phyloP scores from a whole-genome alignment of 2,329 filamentous ascomycete species.

The Colletotrichum tropicale region DNA sequence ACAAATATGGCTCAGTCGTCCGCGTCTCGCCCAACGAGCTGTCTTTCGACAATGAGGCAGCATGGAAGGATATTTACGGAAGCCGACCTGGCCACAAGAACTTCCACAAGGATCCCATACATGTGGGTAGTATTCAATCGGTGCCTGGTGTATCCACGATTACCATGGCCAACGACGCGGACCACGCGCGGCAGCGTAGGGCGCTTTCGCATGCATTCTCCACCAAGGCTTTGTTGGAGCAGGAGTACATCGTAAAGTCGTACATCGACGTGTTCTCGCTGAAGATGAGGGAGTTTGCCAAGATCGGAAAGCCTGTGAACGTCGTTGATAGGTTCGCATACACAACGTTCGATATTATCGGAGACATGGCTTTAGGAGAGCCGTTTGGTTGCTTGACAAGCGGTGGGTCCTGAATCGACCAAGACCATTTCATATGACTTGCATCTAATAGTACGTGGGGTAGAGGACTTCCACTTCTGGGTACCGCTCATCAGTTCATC shows the following conservation, averaged over 20 bases:
- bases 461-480: constrained; percentile 1
- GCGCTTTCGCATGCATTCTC: neutral
- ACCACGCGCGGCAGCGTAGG: neutral
- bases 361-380: constrained; percentile 51
- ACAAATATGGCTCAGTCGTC: constrained; percentile 23
- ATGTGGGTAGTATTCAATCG: constrained; percentile 28
- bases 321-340: constrained; percentile 38
- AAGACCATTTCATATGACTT: neutral
- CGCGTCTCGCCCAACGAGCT: constrained; percentile 8
- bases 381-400: constrained; percentile 36
- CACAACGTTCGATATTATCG: constrained; percentile 45
- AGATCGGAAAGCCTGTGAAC: constrained; percentile 2
- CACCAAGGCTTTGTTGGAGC: neutral
- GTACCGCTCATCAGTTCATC: constrained; percentile 3
- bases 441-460: neutral
- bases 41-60: constrained; percentile 2
- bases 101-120: constrained; percentile 33
- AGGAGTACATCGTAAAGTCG: constrained; percentile 1
- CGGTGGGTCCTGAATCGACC: neutral
- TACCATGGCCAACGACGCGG: constrained; percentile 4
- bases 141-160: constrained; percentile 5
- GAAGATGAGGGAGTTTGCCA: neutral
- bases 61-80: constrained; percentile 13
- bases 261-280: neutral
- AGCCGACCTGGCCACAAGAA: constrained; percentile 22